Evolutionary conservation across 1,284 basidiomycete species (phyloP).

Genomic region (Pyrrhoderma lamaoense): DNA sequence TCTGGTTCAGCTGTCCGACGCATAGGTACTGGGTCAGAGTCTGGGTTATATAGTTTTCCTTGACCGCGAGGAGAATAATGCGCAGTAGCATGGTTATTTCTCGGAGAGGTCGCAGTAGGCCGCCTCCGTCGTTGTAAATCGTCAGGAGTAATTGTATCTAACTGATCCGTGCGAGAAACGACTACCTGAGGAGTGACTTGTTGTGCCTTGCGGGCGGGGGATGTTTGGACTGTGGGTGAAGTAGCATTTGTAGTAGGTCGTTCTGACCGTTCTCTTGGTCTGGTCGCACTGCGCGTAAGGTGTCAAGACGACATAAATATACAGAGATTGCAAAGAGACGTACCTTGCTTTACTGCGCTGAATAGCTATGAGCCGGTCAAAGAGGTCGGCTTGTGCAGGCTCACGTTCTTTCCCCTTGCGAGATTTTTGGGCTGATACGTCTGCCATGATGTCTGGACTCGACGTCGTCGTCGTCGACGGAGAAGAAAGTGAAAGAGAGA

Average conservation of each 20-base stretch:
- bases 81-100: conserved; percentile 18
- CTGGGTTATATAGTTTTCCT: conserved; percentile 62
- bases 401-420: conserved; percentile 33
- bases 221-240: conserved; percentile 26
- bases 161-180: conserved; percentile 35
- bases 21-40: conserved; percentile 57
- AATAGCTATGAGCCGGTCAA: conserved; percentile 57
- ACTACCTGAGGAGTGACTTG: conserved; percentile 29
- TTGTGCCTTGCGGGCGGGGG: conserved; percentile 28
- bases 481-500: not conserved
- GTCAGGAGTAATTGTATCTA: conserved; percentile 41
- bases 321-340: conserved; percentile 19
- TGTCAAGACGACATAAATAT: conserved; percentile 3
- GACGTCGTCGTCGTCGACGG: not conserved
- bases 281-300: conserved; percentile 33
- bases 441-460: conserved; percentile 5
- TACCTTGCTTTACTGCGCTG: conserved; percentile 58
- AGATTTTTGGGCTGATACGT: conserved; percentile 14
- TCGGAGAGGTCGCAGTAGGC: conserved; percentile 44
- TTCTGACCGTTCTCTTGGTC: conserved; percentile 42
- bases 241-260: conserved; percentile 28
- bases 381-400: conserved; percentile 46
- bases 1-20: conserved; percentile 58
- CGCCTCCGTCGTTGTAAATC: conserved; percentile 64
- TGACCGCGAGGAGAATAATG: conserved; percentile 28